Conservation (phyloP, 345 rosid genomes). For the Streptanthus diversifolius region DNA sequence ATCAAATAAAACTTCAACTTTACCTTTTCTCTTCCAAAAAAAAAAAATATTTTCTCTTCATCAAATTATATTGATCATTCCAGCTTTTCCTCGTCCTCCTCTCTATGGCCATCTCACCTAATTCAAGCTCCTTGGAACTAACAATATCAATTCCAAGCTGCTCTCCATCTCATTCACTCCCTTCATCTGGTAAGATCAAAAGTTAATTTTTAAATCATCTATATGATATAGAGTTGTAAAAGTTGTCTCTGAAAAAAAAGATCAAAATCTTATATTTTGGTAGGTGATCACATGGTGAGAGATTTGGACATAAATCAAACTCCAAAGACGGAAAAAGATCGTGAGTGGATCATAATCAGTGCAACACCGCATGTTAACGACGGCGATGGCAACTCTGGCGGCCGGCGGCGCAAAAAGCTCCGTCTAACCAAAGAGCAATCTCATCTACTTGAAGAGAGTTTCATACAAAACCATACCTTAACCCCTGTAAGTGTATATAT, state of each 20-base stretch:
- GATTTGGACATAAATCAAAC: constrained; percentile 34
- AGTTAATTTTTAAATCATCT: not conserved
- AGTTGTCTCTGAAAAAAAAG: not conserved
- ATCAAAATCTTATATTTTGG: constrained; percentile 3
- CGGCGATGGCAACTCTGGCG: constrained; percentile 31
- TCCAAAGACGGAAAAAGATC: constrained; percentile 30
- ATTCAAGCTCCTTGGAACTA: constrained; percentile 53
- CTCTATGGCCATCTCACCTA: constrained; percentile 33
- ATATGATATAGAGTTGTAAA: not conserved
- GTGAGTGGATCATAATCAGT: constrained; percentile 27
- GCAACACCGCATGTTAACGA: constrained; percentile 23
- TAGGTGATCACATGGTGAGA: constrained; percentile 33
- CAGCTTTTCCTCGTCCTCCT: constrained; percentile 2
- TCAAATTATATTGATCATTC: constrained; percentile 18
- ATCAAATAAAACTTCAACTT: constrained; percentile 33
- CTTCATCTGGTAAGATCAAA: constrained; percentile 44
- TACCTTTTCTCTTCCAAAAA: constrained; percentile 28
- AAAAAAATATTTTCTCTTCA: constrained; percentile 19
- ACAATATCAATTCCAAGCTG: constrained; percentile 76
- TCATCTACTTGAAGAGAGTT: constrained; percentile 63
- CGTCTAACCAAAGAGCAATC: constrained; percentile 69
- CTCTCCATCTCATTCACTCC: constrained; percentile 49
- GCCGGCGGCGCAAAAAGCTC: constrained; percentile 63
- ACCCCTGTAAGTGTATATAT: constrained; percentile 46
- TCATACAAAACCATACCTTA: constrained; percentile 59